Evolutionary conservation across 1,284 basidiomycete species (phyloP).

Genomic region (Neolentinus lepideus): DNA sequence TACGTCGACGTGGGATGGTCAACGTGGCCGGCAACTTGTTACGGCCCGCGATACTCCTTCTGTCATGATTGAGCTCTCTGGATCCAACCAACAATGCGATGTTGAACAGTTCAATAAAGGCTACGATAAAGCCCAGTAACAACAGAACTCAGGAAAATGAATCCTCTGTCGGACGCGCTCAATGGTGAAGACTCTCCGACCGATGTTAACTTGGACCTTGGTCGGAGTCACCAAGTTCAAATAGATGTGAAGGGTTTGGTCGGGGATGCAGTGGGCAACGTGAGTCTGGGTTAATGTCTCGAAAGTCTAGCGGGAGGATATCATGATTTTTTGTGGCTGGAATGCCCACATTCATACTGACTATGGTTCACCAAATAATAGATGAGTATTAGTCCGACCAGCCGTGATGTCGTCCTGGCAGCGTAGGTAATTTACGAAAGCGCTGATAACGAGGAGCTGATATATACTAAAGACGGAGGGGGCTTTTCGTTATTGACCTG

Average conservation of each 20-base stretch:
- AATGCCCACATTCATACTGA: too few species aligned
- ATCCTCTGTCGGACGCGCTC: neutral
- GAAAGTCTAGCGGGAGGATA: neutral
- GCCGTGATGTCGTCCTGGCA: slow-evolving; percentile 73
- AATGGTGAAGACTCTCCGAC: neutral
- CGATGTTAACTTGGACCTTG: neutral
- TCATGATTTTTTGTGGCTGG: too few species aligned
- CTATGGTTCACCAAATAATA: slow-evolving; percentile 17
- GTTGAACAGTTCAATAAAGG: too few species aligned
- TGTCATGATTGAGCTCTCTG: too few species aligned
- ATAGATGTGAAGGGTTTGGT: slow-evolving; percentile 75
- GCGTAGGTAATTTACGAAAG: slow-evolving; percentile 42
- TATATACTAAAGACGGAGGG: slow-evolving; percentile 58
- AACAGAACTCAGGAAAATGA: neutral
- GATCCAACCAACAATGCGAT: too few species aligned
- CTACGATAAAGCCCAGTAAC: too few species aligned
- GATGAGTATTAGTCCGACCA: slow-evolving; percentile 80
- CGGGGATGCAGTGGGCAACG: slow-evolving; percentile 78
- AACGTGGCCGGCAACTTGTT: too few species aligned
- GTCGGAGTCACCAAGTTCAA: slow-evolving; percentile 27
- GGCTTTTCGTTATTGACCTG: slow-evolving; percentile 95
- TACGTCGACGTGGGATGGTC: neutral
- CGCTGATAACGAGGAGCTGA: neutral
- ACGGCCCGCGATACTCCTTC: too few species aligned
- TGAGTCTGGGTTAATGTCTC: slow-evolving; percentile 28